These are phyloP conservation scores for Aspergillus panamensis DNA, from an alignment of 495 filamentous ascomycete genomes.

Conservation along the genomic window DNA sequence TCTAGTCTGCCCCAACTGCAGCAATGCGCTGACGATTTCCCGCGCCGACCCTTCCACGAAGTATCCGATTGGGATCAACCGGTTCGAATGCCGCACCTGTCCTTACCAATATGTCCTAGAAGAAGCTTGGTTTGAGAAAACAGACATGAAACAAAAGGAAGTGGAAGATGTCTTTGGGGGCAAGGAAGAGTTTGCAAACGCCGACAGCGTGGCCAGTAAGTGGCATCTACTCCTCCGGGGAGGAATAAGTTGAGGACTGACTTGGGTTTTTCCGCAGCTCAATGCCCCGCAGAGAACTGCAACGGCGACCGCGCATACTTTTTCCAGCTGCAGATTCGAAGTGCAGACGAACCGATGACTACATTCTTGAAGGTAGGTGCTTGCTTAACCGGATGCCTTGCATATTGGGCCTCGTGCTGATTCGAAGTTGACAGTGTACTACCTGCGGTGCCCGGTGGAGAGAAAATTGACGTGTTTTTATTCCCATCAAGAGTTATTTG, in stretches of 20 bases:
- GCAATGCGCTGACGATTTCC: conserved; percentile 77
- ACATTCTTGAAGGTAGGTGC: conserved; percentile 78
- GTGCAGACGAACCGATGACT: conserved; percentile 98
- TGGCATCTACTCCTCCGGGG: conserved; percentile 6
- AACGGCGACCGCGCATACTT: conserved; percentile 78
- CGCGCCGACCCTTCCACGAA: conserved; percentile 49
- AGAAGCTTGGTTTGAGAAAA: conserved; percentile 71
- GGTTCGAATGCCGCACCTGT: conserved; percentile 90
- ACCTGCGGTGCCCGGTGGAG: conserved; percentile 43
- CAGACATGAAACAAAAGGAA: conserved; percentile 69
- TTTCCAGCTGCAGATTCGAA: conserved; percentile 95
- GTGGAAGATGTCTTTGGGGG: conserved; percentile 91
- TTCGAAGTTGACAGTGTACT: conserved; percentile 37
- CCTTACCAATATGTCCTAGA: conserved; percentile 80
- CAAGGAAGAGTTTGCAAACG: conserved; percentile 82
- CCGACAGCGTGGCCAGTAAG: conserved; percentile 68
- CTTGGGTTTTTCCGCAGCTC: conserved; percentile 42
- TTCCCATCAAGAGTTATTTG: conserved; percentile 7
- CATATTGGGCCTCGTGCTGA: conserved; percentile 28
- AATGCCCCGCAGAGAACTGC: conserved; percentile 75
- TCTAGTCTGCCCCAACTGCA: conserved; percentile 87
- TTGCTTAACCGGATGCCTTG: conserved; percentile 21
- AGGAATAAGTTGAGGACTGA: conserved; percentile 10
- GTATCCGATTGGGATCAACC: conserved; percentile 55
- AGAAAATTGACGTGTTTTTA: conserved; percentile 35